Evolutionary conservation across 805 yeast species (phyloP), one percentile per base, ranked within the genome.

Genomic region (Kluyveromyces aestuarii): DNA sequence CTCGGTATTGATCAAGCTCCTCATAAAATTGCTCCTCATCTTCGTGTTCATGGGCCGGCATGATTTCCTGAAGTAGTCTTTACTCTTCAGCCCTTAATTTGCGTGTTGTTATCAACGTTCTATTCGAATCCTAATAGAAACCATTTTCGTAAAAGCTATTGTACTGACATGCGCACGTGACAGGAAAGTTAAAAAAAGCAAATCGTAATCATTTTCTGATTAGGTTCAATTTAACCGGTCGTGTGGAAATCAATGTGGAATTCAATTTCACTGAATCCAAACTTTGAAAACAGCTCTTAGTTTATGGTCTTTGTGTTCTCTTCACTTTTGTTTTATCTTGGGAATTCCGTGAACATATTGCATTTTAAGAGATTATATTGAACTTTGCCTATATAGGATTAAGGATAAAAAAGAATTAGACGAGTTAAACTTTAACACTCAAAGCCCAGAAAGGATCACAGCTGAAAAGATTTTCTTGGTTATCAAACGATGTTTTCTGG

Each of bases 401-500:
- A 21, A 21, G 25, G 25, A 21, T 6, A 21, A 21, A 21, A 21
- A 21, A 21, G 25, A 21, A 21, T 21, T 21, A 21, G 25, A 21
- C 25, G 6, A 21, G 25, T 21, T 21, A 21, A 21, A 21, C 6
- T 21, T 21, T 21, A 21, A 21, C 25, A 21, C 3, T 21, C 6
- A 3, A 21, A 21, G 3, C 25, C 25, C 25, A 21, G 6, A 21
- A 21, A 21, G 25, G 6, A 21, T 4, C 25, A 21, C 25, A 21
- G 25, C n/a, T 21, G 6, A 21, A 21, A 21, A 21, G 25, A 21
- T 21, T 6, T 21, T 6, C 6, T 21, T 21, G 25, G 6, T 13
- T 42, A 6, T 30, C 18, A 2, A 37, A 43, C 9, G 30, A 64
- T 66, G 75, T 71, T 72, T 52, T 66, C 74, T 10, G 64, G 70